A percentile compares a stretch with the other conserved stretches of the same genome.
These are phyloP conservation scores for Sisymbrium irio DNA, from an alignment of 345 rosid species.

Conservation along the genomic window DNA sequence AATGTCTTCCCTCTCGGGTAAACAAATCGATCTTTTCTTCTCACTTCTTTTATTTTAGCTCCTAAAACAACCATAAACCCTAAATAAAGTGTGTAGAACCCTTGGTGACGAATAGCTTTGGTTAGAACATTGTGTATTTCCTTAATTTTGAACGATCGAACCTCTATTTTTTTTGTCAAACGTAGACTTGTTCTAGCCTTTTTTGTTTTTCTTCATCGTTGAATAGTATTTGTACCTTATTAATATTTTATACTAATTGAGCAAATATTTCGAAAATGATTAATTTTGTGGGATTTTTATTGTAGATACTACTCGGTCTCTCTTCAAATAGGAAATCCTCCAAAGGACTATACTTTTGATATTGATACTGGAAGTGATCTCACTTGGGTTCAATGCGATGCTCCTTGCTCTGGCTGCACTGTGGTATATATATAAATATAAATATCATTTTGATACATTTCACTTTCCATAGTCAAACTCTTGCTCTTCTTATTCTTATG, in stretches of 20 bases:
- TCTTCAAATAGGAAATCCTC: constrained; percentile 62
- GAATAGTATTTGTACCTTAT: not conserved
- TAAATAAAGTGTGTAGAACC: not conserved
- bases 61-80: not conserved
- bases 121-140: not conserved
- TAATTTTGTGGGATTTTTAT: not conserved
- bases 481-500: not conserved
- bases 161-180: not conserved
- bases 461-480: not conserved
- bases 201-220: not conserved
- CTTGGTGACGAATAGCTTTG: not conserved
- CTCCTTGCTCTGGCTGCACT: constrained; percentile 82
- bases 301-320: constrained; percentile 63
- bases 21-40: not conserved
- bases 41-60: not conserved
- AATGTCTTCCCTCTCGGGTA: constrained; percentile 92
- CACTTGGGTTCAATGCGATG: constrained; percentile 94
- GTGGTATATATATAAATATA: constrained; percentile 40
- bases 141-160: not conserved
- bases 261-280: not conserved
- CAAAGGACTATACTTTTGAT: constrained; percentile 63
- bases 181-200: not conserved
- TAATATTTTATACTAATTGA: not conserved
- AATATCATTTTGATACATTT: not conserved
- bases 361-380: constrained; percentile 94